phyloP scores from a whole-genome alignment of 306 rosid genomes.

The Malus fusca region DNA sequence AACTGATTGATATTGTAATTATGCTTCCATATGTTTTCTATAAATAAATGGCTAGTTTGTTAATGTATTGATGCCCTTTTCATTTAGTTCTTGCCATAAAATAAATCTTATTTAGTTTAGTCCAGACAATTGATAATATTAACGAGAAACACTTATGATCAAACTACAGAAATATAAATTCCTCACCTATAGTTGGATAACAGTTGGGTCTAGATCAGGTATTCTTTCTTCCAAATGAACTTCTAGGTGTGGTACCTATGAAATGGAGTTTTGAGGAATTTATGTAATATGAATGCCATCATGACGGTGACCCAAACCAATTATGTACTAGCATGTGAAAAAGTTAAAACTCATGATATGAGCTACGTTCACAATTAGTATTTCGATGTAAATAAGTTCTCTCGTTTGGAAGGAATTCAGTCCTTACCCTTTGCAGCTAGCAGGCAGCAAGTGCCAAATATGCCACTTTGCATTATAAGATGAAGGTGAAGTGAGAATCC shows the following conservation, averaged over 20 bases:
- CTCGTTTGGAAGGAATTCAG: background rate
- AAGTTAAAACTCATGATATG: too few relatives aligned
- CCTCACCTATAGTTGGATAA: background rate
- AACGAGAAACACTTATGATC: background rate
- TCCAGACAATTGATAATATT: background rate
- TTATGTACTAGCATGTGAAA: too few relatives aligned
- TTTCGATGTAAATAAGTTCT: too few relatives aligned
- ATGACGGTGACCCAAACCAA: too few relatives aligned
- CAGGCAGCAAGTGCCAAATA: background rate
- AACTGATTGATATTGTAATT: constrained; percentile 16
- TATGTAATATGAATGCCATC: too few relatives aligned
- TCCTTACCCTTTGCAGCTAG: background rate
- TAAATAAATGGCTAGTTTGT: constrained; percentile 4
- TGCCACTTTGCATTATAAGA: background rate
- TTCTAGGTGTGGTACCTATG: too few relatives aligned
- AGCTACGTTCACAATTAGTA: too few relatives aligned
- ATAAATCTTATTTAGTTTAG: background rate
- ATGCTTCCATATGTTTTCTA: constrained; percentile 1
- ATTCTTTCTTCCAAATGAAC: too few relatives aligned
- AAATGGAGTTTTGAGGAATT: background rate
- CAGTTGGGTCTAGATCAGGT: background rate
- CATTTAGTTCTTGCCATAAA: background rate
- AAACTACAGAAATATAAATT: too few relatives aligned
- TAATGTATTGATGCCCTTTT: background rate
- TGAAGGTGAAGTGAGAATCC: background rate